A percentile compares a stretch with the other conserved stretches of the same genome.
These are phyloP conservation scores for Talaromyces sp. DNA, from an alignment of 2,329 filamentous ascomycete species.

Conservation along the genomic window DNA sequence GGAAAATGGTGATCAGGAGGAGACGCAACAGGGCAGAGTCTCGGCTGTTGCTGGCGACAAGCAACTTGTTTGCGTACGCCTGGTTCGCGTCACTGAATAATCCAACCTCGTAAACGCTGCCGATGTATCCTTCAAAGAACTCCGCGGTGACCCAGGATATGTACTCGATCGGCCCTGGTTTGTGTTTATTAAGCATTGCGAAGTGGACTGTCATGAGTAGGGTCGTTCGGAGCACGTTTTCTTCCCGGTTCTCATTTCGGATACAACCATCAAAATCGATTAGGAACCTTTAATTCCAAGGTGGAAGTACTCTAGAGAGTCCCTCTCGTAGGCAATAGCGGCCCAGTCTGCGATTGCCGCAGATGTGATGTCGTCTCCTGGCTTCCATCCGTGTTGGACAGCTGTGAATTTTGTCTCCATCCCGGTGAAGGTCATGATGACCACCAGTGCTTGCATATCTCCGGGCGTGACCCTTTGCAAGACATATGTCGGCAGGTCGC, in stretches of 20 bases:
- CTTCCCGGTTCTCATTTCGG: neutral
- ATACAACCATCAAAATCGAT: neutral
- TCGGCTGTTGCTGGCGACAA: neutral
- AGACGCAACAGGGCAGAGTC: neutral
- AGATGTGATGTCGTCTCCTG: neutral
- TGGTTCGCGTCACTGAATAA: neutral
- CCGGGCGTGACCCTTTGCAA: neutral
- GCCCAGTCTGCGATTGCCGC: neutral
- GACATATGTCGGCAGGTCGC: neutral
- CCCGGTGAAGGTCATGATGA: neutral
- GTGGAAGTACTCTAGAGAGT: neutral
- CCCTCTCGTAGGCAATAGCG: neutral
- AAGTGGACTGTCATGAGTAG: neutral
- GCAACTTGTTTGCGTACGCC: neutral
- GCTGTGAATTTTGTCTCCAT: neutral
- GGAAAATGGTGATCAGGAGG: neutral
- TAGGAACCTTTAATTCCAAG: neutral
- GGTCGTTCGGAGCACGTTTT: neutral
- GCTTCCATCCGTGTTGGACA: neutral
- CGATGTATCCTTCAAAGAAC: neutral
- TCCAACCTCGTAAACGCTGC: neutral
- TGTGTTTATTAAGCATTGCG: neutral
- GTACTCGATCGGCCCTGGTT: neutral
- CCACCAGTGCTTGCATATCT: neutral
- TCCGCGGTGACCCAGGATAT: neutral